Evolutionary conservation across 148 eudicot species (phyloP), one percentile per base, ranked within the genome.

Genomic region (Chenopodium suecicum): DNA sequence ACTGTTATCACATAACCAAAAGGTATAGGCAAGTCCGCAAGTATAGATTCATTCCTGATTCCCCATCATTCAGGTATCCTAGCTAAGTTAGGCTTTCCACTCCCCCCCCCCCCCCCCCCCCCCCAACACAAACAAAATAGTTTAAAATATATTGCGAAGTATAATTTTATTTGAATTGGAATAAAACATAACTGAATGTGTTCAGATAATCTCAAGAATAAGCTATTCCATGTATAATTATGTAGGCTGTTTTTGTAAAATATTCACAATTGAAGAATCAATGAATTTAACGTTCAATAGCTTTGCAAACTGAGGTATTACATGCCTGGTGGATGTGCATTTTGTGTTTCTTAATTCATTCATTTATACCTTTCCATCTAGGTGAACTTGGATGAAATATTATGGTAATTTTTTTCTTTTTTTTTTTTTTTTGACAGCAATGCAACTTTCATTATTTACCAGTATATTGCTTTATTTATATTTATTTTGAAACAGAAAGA

Each of bases 1-100:
- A 92, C 96, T 58, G 94, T 94, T 82, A 94, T 92, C 77, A 94
- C 97, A 81, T 93, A 90, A 9, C 7, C 22, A 22, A n/a, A 46
- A n/a, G 70, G 27, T 82, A 73, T 81, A 56, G 81, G 37, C 46
- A 19, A 14, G 32, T 31, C 2, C 32, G 32, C 32, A 31, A 31
- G 44, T 12, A 46, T n/a, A 56, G 63, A 44, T 79, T n/a, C 68
- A 34, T 58, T 68, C 41, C 29, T 31, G 46, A 23, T 34, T n/a
- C 27, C 44, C 34, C 44, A 32, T 27, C 50, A 70, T 25, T 17
- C 68, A 58, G 80, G 47, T 77, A 66, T 69, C 25, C 50, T 5
- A 64, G 70, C 62, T 80, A 74, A 79, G 79, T 78, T 79, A 54
- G 54, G 20, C 76, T 69, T 54, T 22, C 34, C 80, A 47, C 23